Evolutionary conservation across 768 basidiomycete genomes (phyloP).

Genomic region (Lactarius psammicola): DNA sequence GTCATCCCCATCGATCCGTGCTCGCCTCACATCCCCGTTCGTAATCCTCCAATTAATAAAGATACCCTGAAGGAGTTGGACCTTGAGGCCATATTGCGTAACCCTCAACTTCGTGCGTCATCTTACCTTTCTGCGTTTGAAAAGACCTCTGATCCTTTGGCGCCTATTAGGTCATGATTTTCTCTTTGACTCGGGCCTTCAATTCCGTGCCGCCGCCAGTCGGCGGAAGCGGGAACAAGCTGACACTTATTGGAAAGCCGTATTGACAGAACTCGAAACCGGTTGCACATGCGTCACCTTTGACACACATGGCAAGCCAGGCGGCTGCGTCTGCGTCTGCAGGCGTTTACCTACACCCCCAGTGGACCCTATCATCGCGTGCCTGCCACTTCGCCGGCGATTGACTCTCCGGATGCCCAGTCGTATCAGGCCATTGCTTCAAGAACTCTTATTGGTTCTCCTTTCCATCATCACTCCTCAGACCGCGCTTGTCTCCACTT

Average conservation of each 20-base stretch:
- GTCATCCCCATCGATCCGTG: constrained; percentile 42
- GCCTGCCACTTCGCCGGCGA: constrained; percentile 36
- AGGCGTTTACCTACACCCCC: constrained; percentile 31
- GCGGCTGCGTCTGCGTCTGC: constrained; percentile 53
- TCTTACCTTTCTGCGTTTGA: constrained; percentile 6
- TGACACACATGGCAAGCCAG: constrained; percentile 52
- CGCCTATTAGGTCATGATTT: constrained; percentile 72
- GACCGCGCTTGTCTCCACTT: constrained; percentile 43
- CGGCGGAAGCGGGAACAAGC: constrained; percentile 68
- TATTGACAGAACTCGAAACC: constrained; percentile 70
- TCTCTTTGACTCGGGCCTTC: constrained; percentile 81
- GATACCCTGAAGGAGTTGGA: constrained; percentile 84
- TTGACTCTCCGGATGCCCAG: constrained; percentile 69
- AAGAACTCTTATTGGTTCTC: constrained; percentile 56
- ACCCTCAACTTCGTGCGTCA: constrained; percentile 84
- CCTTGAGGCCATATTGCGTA: constrained; percentile 78
- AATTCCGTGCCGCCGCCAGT: constrained; percentile 76
- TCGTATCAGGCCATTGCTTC: constrained; percentile 66
- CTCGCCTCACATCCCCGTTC: constrained; percentile 61
- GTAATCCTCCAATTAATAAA: constrained; percentile 75
- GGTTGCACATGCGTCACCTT: constrained; percentile 86
- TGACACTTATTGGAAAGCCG: constrained; percentile 83
- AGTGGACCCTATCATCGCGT: constrained; percentile 46
- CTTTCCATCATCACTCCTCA: constrained; percentile 78
- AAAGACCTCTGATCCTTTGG: constrained; percentile 18